Evolutionary conservation across 495 filamentous ascomycete species (phyloP), one percentile per base, ranked within the genome.

Genomic region (Penicillium samsonianum): DNA sequence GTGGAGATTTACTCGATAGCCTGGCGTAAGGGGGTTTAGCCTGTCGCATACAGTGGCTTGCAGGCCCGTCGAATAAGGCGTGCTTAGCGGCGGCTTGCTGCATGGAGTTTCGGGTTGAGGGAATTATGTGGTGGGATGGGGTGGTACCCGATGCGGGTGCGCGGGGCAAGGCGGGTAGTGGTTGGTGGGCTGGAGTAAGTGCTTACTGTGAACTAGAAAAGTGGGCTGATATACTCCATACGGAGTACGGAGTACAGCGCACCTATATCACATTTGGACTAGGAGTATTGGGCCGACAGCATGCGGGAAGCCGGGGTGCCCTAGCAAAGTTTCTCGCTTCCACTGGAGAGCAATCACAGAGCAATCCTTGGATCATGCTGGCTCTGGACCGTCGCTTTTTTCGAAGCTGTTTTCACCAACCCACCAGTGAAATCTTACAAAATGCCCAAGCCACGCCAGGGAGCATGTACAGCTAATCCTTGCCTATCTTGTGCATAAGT

Each of bases 61-160:
- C 44, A 16, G 41, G 58, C 38, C 46, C 58, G 10, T 51, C 50
- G 4, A 53, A 58, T 38, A 61, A 58, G 46, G 46, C 58, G 40
- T 58, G 25, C n/a, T 58, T 61, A 25, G 41, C 38, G 23, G 46
- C 59, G 22, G 54, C 47, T 14, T 47, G 54, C n/a, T 47, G 62
- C 20, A 58, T 58, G 53, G 26, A 42, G n/a, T 58, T 38, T 31
- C 62, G 49, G 22, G 50, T 58, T 23, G 54, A 55, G 11, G 35
- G 14, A 2, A 47, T 61, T 14, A 10, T 53, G 5, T 14, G 50
- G 23, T 58, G 35, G 37, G 33, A 53, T 49, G 12, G 28, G 22
- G 26, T 53, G 4, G 20, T 37, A 20, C 53, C 19, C 25, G 49
- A 49, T 22, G 48, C 42, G 6, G 43, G 14, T 42, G 31, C 19